A percentile compares a stretch with the other conserved stretches of the same genome.
Conservation (phyloP, 2,329 filamentous ascomycete species). For the Mariannaea elegans region DNA sequence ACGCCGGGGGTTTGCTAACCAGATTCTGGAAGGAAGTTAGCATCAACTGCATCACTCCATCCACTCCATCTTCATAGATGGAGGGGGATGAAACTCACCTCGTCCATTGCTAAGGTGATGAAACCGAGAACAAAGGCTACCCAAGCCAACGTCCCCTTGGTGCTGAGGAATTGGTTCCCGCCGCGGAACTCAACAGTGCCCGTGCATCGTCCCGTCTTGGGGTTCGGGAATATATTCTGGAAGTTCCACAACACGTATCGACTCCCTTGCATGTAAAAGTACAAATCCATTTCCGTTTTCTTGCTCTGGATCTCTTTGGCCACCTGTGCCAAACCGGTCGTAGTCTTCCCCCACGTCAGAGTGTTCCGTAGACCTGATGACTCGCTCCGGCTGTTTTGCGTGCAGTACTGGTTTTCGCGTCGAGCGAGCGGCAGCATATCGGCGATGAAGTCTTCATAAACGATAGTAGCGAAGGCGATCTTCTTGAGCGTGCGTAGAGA, state of each 20-base stretch:
- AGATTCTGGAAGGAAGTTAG: slow-evolving; percentile 40
- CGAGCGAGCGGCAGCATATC: slow-evolving; percentile 45
- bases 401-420: slow-evolving; percentile 49
- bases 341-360: slow-evolving; percentile 41
- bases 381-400: slow-evolving; percentile 43
- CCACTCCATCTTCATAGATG: neutral
- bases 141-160: slow-evolving; percentile 49
- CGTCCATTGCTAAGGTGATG: slow-evolving; percentile 47
- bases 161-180: slow-evolving; percentile 50
- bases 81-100: slow-evolving; percentile 37
- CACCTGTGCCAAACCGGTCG: slow-evolving; percentile 37
- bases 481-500: slow-evolving; percentile 46
- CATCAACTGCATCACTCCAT: slow-evolving; percentile 6
- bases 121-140: slow-evolving; percentile 51
- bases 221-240: slow-evolving; percentile 49
- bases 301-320: slow-evolving; percentile 42
- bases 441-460: slow-evolving; percentile 47
- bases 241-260: slow-evolving; percentile 54
- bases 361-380: slow-evolving; percentile 43
- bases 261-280: slow-evolving; percentile 50
- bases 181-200: slow-evolving; percentile 52
- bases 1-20: slow-evolving; percentile 40
- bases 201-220: slow-evolving; percentile 48
- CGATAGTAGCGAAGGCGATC: slow-evolving; percentile 48
- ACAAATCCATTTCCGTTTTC: slow-evolving; percentile 43